These are phyloP conservation scores for Bassia scoparia DNA, from an alignment of 148 eudicot species.

Conservation along the genomic window DNA sequence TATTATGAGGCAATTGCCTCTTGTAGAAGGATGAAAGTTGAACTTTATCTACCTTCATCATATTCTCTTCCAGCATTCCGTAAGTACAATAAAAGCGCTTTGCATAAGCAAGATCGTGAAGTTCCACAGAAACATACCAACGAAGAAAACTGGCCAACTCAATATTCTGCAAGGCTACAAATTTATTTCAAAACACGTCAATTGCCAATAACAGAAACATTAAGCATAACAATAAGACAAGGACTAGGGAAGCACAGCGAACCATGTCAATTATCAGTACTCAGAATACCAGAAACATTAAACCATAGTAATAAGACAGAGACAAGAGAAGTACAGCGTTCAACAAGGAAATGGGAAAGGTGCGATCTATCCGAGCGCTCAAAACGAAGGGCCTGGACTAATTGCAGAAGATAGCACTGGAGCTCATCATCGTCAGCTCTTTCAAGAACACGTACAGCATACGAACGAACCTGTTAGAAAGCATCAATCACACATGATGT, in stretches of 20 bases:
- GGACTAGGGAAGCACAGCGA: slow-evolving; percentile 55
- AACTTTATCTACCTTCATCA: slow-evolving; percentile 63
- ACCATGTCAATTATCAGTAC: no score
- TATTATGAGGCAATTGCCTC: background rate
- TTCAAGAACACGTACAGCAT: slow-evolving; percentile 93
- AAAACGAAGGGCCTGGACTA: slow-evolving; percentile 98
- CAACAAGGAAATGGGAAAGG: slow-evolving; percentile 88
- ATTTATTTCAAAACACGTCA: slow-evolving; percentile 17
- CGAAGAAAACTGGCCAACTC: slow-evolving; percentile 98
- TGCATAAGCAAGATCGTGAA: slow-evolving; percentile 91
- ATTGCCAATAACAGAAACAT: slow-evolving; percentile 7
- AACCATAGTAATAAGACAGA: background rate
- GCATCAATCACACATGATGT: slow-evolving; percentile 14
- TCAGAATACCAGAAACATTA: slow-evolving; percentile 8
- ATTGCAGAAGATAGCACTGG: slow-evolving; percentile 93
- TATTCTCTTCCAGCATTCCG: slow-evolving; percentile 86
- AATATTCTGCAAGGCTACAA: slow-evolving; percentile 72
- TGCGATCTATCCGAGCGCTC: slow-evolving; percentile 95
- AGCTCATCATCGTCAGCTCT: slow-evolving; percentile 99
- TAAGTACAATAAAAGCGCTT: slow-evolving; percentile 88
- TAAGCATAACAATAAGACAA: background rate
- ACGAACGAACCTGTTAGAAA: slow-evolving; percentile 79
- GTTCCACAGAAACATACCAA: slow-evolving; percentile 97
- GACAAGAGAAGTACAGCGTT: slow-evolving; percentile 60
- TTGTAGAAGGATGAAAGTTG: background rate